A percentile compares a stretch with the other conserved stretches of the same genome.
These are phyloP conservation scores for Starmerella kuoi DNA, from an alignment of 805 yeast species.

Conservation along the genomic window DNA sequence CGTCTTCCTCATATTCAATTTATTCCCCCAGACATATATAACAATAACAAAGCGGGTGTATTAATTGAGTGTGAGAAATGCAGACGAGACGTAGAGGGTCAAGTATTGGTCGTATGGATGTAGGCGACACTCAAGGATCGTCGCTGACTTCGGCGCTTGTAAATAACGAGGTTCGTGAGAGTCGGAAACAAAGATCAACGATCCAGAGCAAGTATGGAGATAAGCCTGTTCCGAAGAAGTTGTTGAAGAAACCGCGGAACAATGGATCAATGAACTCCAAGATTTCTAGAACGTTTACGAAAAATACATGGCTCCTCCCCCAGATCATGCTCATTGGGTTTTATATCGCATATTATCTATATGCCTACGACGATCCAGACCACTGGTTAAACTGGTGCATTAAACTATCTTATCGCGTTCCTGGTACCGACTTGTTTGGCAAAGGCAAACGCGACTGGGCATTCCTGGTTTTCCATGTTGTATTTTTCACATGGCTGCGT, in stretches of 20 bases:
- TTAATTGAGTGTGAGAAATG: no score
- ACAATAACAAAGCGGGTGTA: no score
- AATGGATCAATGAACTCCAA: not conserved
- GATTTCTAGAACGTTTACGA: slow-evolving; percentile 2
- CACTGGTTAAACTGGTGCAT: slow-evolving; percentile 21
- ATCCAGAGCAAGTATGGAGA: not conserved
- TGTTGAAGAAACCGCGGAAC: slow-evolving; percentile 1
- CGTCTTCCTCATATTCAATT: no score
- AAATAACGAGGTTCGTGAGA: slow-evolving; percentile 10
- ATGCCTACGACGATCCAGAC: slow-evolving; percentile 13
- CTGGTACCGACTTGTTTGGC: slow-evolving; percentile 49
- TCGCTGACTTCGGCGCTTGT: slow-evolving; percentile 20
- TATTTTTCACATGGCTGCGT: slow-evolving; percentile 79
- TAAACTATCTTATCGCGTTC: slow-evolving; percentile 25
- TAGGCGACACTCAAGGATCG: slow-evolving; percentile 25
- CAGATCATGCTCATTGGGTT: slow-evolving; percentile 9
- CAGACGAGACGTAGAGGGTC: slow-evolving; percentile 18
- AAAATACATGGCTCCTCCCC: slow-evolving; percentile 23
- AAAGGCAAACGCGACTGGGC: slow-evolving; percentile 76
- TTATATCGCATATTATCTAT: slow-evolving; percentile 13
- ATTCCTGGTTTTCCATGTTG: slow-evolving; percentile 67
- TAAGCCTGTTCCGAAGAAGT: not conserved
- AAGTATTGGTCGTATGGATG: slow-evolving; percentile 22
- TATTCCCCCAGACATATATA: no score
- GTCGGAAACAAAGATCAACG: slow-evolving; percentile 1